A percentile compares a stretch with the other conserved stretches of the same genome.
phyloP scores from a whole-genome alignment of 1,284 basidiomycete species.

The Ustilago esculenta region DNA sequence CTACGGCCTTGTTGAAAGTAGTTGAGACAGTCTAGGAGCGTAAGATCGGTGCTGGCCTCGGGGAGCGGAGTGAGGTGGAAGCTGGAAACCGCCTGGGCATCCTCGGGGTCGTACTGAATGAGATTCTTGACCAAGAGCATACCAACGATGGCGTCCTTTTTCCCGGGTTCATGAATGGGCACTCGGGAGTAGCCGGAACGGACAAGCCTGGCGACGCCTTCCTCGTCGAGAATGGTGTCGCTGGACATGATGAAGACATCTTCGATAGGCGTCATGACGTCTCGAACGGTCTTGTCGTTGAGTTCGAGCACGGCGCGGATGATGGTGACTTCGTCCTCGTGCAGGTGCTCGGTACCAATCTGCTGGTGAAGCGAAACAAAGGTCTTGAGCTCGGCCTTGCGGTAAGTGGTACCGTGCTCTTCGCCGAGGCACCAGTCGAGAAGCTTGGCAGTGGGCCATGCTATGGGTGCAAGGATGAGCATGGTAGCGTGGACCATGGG shows the following conservation, averaged over 20 bases:
- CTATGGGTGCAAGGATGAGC: constrained; percentile 69
- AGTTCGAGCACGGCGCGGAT: constrained; percentile 66
- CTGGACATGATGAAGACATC: constrained; percentile 81
- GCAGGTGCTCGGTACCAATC: constrained; percentile 82
- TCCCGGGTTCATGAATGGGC: constrained; percentile 83
- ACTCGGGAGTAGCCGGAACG: constrained; percentile 86
- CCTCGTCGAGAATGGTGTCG: constrained; percentile 82
- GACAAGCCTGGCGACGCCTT: constrained; percentile 74
- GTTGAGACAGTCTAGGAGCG: constrained; percentile 69
- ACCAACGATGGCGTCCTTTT: constrained; percentile 82
- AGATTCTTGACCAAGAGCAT: constrained; percentile 81
- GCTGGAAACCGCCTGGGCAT: constrained; percentile 77
- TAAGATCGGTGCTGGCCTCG: constrained; percentile 85
- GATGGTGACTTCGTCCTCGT: constrained; percentile 82
- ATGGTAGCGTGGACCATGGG: constrained; percentile 72
- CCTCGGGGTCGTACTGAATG: constrained; percentile 86
- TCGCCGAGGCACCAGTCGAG: constrained; percentile 70
- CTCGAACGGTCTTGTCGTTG: constrained; percentile 75
- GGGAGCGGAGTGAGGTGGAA: constrained; percentile 77
- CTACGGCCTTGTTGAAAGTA: constrained; percentile 87
- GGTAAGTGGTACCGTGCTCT: constrained; percentile 68
- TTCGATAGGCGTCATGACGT: constrained; percentile 73
- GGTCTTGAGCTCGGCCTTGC: constrained; percentile 77
- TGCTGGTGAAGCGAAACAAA: constrained; percentile 81
- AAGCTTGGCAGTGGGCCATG: constrained; percentile 68